Evolutionary conservation across 2,329 filamentous ascomycete genomes (phyloP), one percentile per base, ranked within the genome.

Genomic region (Neobulgaria alba): DNA sequence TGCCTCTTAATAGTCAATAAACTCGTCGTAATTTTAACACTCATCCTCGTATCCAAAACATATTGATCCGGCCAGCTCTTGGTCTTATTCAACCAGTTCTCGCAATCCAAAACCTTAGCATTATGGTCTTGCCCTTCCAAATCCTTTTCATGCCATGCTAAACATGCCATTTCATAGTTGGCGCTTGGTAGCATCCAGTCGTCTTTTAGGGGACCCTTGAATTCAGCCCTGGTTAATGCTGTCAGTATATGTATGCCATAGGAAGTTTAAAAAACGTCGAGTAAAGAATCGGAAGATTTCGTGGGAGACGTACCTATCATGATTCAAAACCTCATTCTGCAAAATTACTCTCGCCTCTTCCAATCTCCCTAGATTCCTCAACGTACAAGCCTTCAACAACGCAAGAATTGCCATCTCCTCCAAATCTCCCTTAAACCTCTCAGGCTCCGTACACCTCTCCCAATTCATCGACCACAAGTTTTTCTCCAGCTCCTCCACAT

Each of bases 141-240:
- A 18, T 59, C 56, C 20, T 61, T 71, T 54, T 90, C 82, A 42
- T 74, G 71, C 89, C 90, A 98, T 1, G 81, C 67, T 40, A 85
- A 77, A 5, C 84, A 86, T 0, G 79, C 88, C 67, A 92, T 77
- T 63, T 98, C 92, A 61, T 95, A 95, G 50, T 86, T 72, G 1
- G 84, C 87, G 1, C 80, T 77, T 0, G 90, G 85, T 5, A 74
- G 67, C 8, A 77, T 69, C 67, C 84, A 89, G 53, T 83, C 79
- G 43, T 89, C 83, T 42, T 71, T 77, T 2, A 73, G 67, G 0
- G 66, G 54, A 2, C 79, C 80, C 48, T 74, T 79, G 59, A 79
- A 78, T 10, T 62, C 55, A 1, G 61, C 50, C 35, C 75, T 78
- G 23, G 23, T 26, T 26, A 12, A 12, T 7, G 23, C 12, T 7